Evolutionary conservation across 768 basidiomycete genomes (phyloP).

Genomic region (Pleurotus eryngii): DNA sequence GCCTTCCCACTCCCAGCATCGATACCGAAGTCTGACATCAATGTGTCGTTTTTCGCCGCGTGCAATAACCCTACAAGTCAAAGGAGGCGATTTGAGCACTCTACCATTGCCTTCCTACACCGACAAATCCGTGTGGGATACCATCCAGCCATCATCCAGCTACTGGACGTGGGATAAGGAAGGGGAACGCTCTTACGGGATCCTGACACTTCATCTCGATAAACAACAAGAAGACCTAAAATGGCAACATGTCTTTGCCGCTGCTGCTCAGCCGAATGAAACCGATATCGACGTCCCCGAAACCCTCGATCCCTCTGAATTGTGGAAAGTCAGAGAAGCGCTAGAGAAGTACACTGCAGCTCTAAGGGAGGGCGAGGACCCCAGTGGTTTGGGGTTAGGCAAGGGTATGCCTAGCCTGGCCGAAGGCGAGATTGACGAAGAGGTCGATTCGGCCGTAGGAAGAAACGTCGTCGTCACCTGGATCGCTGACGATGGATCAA

Average conservation of each 20-base stretch:
- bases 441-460: conserved; percentile 77
- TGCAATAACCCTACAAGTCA: conserved; percentile 63
- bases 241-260: conserved; percentile 85
- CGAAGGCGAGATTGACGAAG: conserved; percentile 89
- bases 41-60: conserved; percentile 65
- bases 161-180: conserved; percentile 93
- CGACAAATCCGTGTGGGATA: conserved; percentile 71
- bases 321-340: conserved; percentile 73
- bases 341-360: conserved; percentile 84
- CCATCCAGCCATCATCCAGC: conserved; percentile 72
- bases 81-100: conserved; percentile 28
- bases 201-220: conserved; percentile 82
- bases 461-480: conserved; percentile 62
- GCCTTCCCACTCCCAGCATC: conserved; percentile 79
- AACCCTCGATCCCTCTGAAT: conserved; percentile 82
- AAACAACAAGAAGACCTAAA: conserved; percentile 80
- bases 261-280: conserved; percentile 25
- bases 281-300: conserved; percentile 76
- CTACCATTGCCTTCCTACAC: conserved; percentile 56
- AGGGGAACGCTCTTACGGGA: conserved; percentile 60
- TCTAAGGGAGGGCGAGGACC: conserved; percentile 54
- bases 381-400: conserved; percentile 61
- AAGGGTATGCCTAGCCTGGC: conserved; percentile 75
- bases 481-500: conserved; percentile 50
- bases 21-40: conserved; percentile 61